phyloP scores from a whole-genome alignment of 169 alveolate genomes.

The Cryptosporidium ubiquitum region DNA sequence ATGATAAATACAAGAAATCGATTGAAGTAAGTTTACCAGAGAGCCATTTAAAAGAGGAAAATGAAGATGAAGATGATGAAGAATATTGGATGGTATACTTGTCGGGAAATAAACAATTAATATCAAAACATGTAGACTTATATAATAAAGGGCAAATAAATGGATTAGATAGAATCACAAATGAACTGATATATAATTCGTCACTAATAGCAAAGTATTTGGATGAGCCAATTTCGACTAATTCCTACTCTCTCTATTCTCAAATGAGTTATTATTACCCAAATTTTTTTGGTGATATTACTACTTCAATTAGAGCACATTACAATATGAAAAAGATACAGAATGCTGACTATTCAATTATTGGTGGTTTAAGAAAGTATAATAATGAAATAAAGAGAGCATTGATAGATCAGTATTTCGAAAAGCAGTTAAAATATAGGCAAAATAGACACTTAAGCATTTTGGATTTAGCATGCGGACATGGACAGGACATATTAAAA shows the following conservation, averaged over 20 bases:
- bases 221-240: constrained; percentile 15
- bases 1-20: background rate
- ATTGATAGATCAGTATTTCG: constrained; percentile 79
- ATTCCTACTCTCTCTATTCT: background rate
- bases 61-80: constrained; percentile 20
- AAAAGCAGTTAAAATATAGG: constrained; percentile 18
- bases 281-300: constrained; percentile 84
- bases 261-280: constrained; percentile 80
- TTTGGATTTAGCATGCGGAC: constrained; percentile 91
- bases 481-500: constrained; percentile 89
- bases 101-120: constrained; percentile 17
- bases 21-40: background rate
- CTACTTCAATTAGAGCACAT: constrained; percentile 84
- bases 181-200: constrained; percentile 24
- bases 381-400: constrained; percentile 86
- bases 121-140: constrained; percentile 52
- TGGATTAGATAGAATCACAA: constrained; percentile 57
- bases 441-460: constrained; percentile 78
- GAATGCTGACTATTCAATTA: constrained; percentile 83
- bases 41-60: background rate
- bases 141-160: constrained; percentile 40
- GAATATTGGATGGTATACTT: constrained; percentile 49
- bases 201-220: constrained; percentile 57
- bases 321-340: constrained; percentile 85
- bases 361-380: constrained; percentile 82